phyloP scores from a whole-genome alignment of 345 rosid species.

The Cardamine occulta region DNA sequence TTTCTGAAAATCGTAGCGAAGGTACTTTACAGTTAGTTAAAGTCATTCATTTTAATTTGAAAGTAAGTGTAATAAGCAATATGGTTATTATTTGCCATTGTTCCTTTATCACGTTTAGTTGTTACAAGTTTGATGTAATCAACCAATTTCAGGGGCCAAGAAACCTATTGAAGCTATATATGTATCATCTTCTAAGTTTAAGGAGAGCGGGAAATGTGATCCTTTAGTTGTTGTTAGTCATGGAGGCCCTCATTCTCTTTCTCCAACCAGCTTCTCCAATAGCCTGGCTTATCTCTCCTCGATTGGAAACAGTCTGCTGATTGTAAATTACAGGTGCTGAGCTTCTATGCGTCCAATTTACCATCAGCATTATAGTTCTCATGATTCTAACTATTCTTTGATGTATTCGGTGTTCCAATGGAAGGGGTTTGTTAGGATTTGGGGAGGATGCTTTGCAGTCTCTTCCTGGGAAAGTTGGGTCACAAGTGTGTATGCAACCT shows the following conservation, averaged over 20 bases:
- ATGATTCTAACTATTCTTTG: conserved; percentile 12
- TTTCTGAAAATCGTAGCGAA: conserved; percentile 54
- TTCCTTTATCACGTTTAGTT: no score
- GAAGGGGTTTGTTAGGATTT: conserved; percentile 90
- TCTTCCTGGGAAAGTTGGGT: conserved; percentile 89
- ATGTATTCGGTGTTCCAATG: not conserved
- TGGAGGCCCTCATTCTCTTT: conserved; percentile 82
- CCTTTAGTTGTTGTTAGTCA: conserved; percentile 79
- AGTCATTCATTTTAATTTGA: not conserved
- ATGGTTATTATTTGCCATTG: not conserved
- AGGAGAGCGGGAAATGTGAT: conserved; percentile 51
- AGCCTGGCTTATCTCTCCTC: conserved; percentile 77
- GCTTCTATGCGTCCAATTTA: not conserved
- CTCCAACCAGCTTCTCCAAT: conserved; percentile 67
- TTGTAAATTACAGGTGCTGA: conserved; percentile 81
- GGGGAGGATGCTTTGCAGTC: conserved; percentile 98
- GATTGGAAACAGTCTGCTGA: conserved; percentile 73
- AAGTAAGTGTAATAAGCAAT: not conserved
- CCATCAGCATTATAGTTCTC: not conserved
- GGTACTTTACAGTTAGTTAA: conserved; percentile 47
- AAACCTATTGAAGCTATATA: conserved; percentile 82
- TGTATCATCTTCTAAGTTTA: conserved; percentile 62
- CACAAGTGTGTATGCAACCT: conserved; percentile 56
- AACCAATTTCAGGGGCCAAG: conserved; percentile 59
- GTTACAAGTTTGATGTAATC: not conserved